Percentiles rank a stretch among this genome's conserved stretches.
phyloP scores from a whole-genome alignment of 257 asterid species.

The Scutellaria galericulata region DNA sequence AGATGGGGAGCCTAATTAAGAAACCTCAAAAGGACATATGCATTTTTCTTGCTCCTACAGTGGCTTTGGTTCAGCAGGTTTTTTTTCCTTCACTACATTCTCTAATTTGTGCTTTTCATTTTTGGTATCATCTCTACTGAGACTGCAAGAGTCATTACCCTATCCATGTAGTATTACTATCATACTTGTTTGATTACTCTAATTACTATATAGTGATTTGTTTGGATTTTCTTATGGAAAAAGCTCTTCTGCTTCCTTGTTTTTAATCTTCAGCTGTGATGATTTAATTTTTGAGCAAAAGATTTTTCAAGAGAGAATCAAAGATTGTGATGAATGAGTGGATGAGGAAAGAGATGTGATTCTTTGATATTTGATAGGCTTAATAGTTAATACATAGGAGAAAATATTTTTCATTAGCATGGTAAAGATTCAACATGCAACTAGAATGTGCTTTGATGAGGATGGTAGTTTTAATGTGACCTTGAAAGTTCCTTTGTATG shows the following conservation, averaged over 20 bases:
- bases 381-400: background rate
- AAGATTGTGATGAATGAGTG: background rate
- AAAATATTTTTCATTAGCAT: background rate
- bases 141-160: constrained; percentile 4
- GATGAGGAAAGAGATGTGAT: background rate
- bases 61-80: constrained; percentile 97
- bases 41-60: constrained; percentile 94
- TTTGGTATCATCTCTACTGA: background rate
- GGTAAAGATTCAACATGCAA: background rate
- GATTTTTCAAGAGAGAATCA: background rate
- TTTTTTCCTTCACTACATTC: constrained; percentile 24
- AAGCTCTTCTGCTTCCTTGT: constrained; percentile 3
- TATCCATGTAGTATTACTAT: background rate
- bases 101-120: constrained; percentile 10
- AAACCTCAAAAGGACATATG: constrained; percentile 87
- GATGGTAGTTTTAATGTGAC: background rate
- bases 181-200: constrained; percentile 11
- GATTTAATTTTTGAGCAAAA: background rate
- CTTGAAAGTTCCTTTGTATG: constrained; percentile 19
- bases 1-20: constrained; percentile 85
- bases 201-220: background rate
- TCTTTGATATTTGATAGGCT: constrained; percentile 4
- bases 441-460: background rate
- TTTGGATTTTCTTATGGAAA: background rate
- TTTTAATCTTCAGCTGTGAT: background rate